Conservation (phyloP, 805 yeast species). For the Pichia nanzhaoensis region DNA sequence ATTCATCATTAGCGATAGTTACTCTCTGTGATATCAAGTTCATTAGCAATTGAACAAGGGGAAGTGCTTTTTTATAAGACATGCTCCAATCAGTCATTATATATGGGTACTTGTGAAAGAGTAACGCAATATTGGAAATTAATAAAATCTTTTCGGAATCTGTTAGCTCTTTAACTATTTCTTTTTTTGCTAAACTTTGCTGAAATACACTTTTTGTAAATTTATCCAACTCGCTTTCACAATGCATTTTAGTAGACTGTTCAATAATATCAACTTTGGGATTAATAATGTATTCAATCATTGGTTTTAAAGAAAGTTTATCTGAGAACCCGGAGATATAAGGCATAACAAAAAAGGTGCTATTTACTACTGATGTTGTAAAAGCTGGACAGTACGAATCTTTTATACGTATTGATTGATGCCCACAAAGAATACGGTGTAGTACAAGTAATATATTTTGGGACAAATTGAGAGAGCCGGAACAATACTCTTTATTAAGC, state of each 20-base stretch:
- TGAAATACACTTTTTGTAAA: background rate
- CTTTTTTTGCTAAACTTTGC: background rate
- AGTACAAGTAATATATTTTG: no score
- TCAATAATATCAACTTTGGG: background rate
- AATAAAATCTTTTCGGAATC: background rate
- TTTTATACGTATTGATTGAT: background rate
- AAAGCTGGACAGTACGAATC: background rate
- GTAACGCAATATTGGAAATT: background rate
- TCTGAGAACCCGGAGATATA: background rate
- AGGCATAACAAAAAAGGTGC: background rate
- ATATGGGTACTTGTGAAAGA: background rate
- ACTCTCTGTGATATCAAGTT: conserved; percentile 1
- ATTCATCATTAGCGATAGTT: background rate
- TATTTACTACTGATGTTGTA: background rate
- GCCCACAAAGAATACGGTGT: no score
- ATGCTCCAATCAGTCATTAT: background rate
- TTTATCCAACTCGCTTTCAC: background rate
- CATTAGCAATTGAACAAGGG: background rate
- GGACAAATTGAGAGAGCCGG: no score
- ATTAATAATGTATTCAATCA: background rate
- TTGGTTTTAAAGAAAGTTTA: background rate
- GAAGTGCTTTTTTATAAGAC: background rate
- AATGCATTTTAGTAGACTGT: background rate
- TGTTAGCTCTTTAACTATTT: background rate
- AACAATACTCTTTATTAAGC: background rate